Evolutionary conservation across 1,284 basidiomycete genomes (phyloP).

Genomic region (Sphaerobolus stellatus): DNA sequence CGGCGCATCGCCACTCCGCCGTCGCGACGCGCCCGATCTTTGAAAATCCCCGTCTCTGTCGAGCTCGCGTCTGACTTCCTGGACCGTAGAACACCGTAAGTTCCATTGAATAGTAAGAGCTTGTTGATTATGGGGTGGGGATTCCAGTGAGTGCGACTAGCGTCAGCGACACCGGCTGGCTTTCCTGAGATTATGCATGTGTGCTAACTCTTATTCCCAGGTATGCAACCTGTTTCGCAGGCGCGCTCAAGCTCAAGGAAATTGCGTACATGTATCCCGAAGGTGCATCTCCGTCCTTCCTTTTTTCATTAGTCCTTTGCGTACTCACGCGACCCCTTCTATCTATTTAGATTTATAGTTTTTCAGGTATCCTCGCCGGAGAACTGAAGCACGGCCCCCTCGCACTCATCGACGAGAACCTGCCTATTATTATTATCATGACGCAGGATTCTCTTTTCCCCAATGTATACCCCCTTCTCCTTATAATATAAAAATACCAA

Average conservation of each 20-base stretch:
- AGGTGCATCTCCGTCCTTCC: constrained; percentile 52
- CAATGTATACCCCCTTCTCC: constrained; percentile 47
- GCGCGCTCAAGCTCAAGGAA: constrained; percentile 99
- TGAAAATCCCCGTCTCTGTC: constrained; percentile 97
- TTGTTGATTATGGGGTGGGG: constrained; percentile 97
- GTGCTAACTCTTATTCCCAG: constrained; percentile 29
- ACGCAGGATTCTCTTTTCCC: constrained; percentile 98
- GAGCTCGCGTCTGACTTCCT: constrained; percentile 99
- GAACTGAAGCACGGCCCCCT: constrained; percentile 99
- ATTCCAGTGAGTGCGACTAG: constrained; percentile 93
- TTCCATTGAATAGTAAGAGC: constrained; percentile 78
- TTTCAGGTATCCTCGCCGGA: constrained; percentile 89
- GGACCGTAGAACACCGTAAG: constrained; percentile 93
- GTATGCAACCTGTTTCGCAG: constrained; percentile 95
- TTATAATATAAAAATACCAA: background rate
- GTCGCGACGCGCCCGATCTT: constrained; percentile 98
- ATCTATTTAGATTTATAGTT: background rate
- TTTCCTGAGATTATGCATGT: background rate
- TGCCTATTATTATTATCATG: constrained; percentile 99
- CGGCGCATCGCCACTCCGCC: constrained; percentile 96
- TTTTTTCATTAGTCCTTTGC: background rate
- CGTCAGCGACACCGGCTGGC: no score
- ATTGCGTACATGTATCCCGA: constrained; percentile 93
- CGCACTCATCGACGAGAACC: constrained; percentile 96
- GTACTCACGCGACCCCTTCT: background rate